These are phyloP conservation scores for Penicillium odoratum DNA, from an alignment of 495 filamentous ascomycete species.

Conservation along the genomic window DNA sequence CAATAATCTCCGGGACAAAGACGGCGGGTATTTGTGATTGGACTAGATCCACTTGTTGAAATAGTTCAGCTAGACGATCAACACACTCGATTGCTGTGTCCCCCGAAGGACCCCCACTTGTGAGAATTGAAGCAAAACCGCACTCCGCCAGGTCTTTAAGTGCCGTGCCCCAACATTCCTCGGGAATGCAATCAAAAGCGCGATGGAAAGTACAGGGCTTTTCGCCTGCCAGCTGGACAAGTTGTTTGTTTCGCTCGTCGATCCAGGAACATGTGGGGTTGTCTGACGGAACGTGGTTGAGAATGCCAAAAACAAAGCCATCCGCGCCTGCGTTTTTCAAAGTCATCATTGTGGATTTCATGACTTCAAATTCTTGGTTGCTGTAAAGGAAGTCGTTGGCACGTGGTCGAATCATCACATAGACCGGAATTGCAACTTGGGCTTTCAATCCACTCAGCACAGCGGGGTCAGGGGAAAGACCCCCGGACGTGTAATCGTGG, in stretches of 20 bases:
- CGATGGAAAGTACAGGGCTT: constrained; percentile 55
- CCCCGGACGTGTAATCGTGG: constrained; percentile 34
- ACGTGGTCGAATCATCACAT: constrained; percentile 53
- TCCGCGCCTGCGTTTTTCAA: constrained; percentile 38
- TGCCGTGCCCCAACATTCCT: constrained; percentile 26
- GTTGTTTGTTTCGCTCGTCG: constrained; percentile 37
- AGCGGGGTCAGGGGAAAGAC: constrained; percentile 20
- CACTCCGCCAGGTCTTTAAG: constrained; percentile 35
- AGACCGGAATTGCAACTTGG: constrained; percentile 40
- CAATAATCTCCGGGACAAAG: constrained; percentile 27
- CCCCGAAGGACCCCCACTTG: constrained; percentile 42
- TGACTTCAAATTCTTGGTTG: constrained; percentile 34
- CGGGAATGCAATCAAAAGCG: constrained; percentile 47
- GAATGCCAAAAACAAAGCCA: constrained; percentile 54
- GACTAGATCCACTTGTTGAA: background rate
- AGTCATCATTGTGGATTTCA: constrained; percentile 37
- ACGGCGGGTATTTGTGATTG: too few species aligned
- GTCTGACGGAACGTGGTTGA: constrained; percentile 17
- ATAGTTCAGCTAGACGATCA: constrained; percentile 14
- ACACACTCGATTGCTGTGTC: constrained; percentile 20
- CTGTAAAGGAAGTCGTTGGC: constrained; percentile 42
- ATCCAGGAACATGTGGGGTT: constrained; percentile 19
- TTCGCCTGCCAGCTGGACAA: constrained; percentile 40
- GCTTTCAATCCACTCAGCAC: constrained; percentile 24
- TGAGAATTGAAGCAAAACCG: constrained; percentile 50